Evolutionary conservation across 371 early-diverging fungal genomes (phyloP).

Genomic region (Ordospora pajunii): DNA sequence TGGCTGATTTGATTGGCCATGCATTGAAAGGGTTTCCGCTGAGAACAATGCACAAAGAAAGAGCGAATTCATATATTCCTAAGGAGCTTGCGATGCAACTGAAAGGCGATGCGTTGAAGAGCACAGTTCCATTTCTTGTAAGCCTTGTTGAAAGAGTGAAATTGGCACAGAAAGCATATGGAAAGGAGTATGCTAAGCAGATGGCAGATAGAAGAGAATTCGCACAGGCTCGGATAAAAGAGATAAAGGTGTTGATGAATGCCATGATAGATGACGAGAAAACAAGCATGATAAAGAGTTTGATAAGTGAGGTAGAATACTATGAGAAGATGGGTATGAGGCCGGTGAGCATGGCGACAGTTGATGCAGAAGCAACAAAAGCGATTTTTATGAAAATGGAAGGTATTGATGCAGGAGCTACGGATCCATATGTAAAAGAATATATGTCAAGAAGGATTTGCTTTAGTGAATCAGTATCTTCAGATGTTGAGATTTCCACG

Average conservation of each 20-base stretch:
- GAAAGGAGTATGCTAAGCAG: too few relatives aligned
- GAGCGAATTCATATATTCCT: background rate
- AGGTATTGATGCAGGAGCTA: background rate
- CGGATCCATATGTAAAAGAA: conserved; percentile 9
- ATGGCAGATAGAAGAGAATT: background rate
- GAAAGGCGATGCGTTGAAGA: background rate
- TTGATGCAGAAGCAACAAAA: conserved; percentile 2
- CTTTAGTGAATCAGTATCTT: background rate
- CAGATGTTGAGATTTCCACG: conserved; percentile 4
- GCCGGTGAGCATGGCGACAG: background rate
- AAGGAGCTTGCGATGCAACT: background rate
- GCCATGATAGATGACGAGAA: background rate
- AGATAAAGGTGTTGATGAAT: background rate
- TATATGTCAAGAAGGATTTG: conserved; percentile 10
- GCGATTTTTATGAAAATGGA: conserved; percentile 10
- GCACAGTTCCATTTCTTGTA: background rate
- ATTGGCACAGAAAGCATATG: background rate
- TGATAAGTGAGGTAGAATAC: conserved; percentile 12
- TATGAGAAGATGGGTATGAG: background rate
- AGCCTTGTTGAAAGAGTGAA: background rate
- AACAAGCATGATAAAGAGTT: background rate
- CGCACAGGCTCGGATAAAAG: background rate
- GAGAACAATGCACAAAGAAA: too few relatives aligned
- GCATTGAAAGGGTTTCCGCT: background rate
- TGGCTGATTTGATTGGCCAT: background rate